Evolutionary conservation across 768 basidiomycete genomes (phyloP), one percentile per base, ranked within the genome.

Genomic region (Termitomyces sp.): DNA sequence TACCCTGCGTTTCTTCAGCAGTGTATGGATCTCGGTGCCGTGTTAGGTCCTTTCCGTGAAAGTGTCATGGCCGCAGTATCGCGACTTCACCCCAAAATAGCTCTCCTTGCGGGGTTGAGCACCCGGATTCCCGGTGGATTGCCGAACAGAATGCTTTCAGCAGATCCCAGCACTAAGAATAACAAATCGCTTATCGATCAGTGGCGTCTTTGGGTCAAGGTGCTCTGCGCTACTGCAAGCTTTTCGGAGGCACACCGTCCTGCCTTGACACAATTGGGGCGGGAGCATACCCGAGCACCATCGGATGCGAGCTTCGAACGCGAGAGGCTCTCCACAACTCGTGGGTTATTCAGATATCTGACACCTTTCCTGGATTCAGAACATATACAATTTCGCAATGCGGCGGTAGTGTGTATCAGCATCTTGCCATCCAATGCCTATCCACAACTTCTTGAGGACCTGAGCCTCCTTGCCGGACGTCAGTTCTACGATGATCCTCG

Each of bases 361-460:
- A 89, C 91, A 0, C 90, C 91, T 6, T 92, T 94, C 67, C 77
- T 98, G 53, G 89, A 91, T 60, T 90, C 89, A 6, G 94, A 96
- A 63, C 86, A 89, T 64, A 82, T 82, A 1, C 75, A 82, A 10
- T 94, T 95, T 69, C 84, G 92, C 52, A 90, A 94, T 66, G 85
- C 88, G 0, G 91, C 91, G 12, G 91, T 95, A 10, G 74, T 91
- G 38, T 91, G 93, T 56, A 89, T 98, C 66, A 94, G 94, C 64
- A 85, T 89, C 26, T 89, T 96, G 62, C 90, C 91, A 5, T 77
- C 84, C 11, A 79, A 74, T 61, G 84, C 83, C 0, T 94, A 95
- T 68, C 82, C 87, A 10, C 84, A 89, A 33, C 76, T 97, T 21
- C 73, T 95, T 17, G 93, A 95, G 61, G 91, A 94, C 58, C 79